Evolutionary conservation across 2,329 filamentous ascomycete species (phyloP).

Genomic region (Fonsecaea pedrosoi): DNA sequence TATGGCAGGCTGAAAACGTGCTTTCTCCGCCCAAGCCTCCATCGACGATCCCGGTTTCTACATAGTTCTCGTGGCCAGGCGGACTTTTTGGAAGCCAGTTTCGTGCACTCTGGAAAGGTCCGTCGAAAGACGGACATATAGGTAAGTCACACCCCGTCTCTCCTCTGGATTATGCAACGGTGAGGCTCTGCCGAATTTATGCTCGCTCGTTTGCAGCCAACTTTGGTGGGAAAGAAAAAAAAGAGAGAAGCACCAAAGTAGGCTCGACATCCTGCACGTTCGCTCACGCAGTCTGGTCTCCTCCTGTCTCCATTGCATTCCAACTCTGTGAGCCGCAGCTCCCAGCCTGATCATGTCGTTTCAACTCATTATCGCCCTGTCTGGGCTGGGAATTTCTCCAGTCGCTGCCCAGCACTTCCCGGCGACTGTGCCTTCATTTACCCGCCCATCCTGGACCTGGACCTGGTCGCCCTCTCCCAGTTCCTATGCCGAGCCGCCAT

Average conservation of each 20-base stretch:
- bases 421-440: background rate
- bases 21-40: background rate
- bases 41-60: slow-evolving; percentile 1
- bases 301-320: background rate
- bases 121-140: background rate
- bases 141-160: background rate
- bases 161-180: background rate
- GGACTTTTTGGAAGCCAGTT: background rate
- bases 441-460: background rate
- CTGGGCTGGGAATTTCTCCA: slow-evolving; percentile 5
- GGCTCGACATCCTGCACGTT: slow-evolving; percentile 7
- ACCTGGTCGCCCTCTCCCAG: slow-evolving; percentile 6
- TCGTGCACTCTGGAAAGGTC: background rate
- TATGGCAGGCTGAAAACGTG: background rate
- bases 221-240: slow-evolving; percentile 1
- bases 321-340: background rate
- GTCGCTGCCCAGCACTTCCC: slow-evolving; percentile 7
- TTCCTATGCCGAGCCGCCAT: slow-evolving; percentile 1
- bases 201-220: slow-evolving; percentile 2
- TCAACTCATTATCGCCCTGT: slow-evolving; percentile 8
- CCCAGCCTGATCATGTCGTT: slow-evolving; percentile 5
- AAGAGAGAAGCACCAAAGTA: background rate
- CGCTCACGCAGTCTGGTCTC: slow-evolving; percentile 3
- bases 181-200: slow-evolving; percentile 13
- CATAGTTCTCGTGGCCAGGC: background rate